Conservation (phyloP, 768 basidiomycete species). For the Amanita brunnescens region DNA sequence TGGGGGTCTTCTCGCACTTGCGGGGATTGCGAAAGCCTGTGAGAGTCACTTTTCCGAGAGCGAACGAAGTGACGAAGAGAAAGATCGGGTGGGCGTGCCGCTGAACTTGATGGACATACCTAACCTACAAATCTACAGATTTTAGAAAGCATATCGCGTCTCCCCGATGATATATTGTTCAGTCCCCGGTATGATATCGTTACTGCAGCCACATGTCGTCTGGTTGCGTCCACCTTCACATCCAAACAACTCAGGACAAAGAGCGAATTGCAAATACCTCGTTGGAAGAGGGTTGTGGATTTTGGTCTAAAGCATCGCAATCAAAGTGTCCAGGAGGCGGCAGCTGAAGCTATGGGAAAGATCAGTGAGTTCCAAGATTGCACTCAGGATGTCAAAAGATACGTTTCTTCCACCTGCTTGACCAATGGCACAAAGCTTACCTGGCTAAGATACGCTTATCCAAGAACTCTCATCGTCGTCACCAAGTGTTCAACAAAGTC, state of each 20-base stretch:
- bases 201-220: conserved; percentile 59
- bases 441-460: conserved; percentile 42
- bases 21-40: conserved; percentile 63
- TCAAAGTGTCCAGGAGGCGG: conserved; percentile 62
- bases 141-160: conserved; percentile 45
- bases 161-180: conserved; percentile 53
- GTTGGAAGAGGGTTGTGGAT: conserved; percentile 67
- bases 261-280: conserved; percentile 27
- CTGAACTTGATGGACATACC: not conserved
- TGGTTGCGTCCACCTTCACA: conserved; percentile 64
- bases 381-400: conserved; percentile 61
- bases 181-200: conserved; percentile 65
- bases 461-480: conserved; percentile 46
- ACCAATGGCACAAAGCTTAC: conserved; percentile 9
- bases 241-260: conserved; percentile 37
- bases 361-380: conserved; percentile 65
- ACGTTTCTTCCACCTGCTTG: conserved; percentile 29
- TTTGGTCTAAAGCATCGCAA: conserved; percentile 62
- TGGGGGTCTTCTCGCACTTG: conserved; percentile 68
- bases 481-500: conserved; percentile 58
- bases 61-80: not conserved
- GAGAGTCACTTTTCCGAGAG: not conserved
- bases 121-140: conserved; percentile 36
- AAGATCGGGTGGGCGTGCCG: not conserved
- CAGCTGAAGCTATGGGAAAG: conserved; percentile 59